Evolutionary conservation across 177 flowering plant species (phyloP), one percentile per base, ranked within the genome.

Genomic region (Vitis hybrid): DNA sequence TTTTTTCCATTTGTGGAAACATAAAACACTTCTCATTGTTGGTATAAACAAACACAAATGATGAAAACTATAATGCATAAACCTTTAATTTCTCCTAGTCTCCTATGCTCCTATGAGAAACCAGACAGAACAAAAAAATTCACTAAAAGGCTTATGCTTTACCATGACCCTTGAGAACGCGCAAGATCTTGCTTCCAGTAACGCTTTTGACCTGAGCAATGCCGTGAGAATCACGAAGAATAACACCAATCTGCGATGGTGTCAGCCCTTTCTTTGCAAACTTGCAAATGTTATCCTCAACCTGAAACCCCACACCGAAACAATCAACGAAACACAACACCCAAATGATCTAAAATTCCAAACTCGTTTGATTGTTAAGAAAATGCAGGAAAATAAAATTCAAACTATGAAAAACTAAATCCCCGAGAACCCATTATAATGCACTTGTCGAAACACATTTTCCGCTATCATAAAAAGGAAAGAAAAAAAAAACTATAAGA

Each of bases 161-260:
- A 88, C 95, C 93, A 55, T 89, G 88, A 52, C 83, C 93, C 78
- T 90, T 90, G 56, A 90, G 86, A 64, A 90, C 84, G 50, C 95
- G 86, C 69, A 89, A 62, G 70, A 90, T 83, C 84, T 90, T 89
- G 82, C 80, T 90, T 57, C 94, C 94, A 9, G 90, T 88, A 17
- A 90, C 88, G 60, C 86, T 88, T 81, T 68, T 86, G 32, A 89
- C 93, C 77, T 87, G 92, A 62, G 95, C 90, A 73, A 89, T 86
- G 19, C 98, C 97, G 50, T 93, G 93, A 62, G 93, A 90, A 60
- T 91, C 97, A 80, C 96, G 89, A 72, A 91, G 97, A 61, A 91
- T 81, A 32, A 92, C 96, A 76, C 97, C 97, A 49, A 91, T 91
- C 84, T 92, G 97, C 2, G 96, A 92, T 9, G 97, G 97, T 3